Evolutionary conservation across 2,329 filamentous ascomycete species (phyloP), one percentile per base, ranked within the genome.

Genomic region (Talaromyces sp.): DNA sequence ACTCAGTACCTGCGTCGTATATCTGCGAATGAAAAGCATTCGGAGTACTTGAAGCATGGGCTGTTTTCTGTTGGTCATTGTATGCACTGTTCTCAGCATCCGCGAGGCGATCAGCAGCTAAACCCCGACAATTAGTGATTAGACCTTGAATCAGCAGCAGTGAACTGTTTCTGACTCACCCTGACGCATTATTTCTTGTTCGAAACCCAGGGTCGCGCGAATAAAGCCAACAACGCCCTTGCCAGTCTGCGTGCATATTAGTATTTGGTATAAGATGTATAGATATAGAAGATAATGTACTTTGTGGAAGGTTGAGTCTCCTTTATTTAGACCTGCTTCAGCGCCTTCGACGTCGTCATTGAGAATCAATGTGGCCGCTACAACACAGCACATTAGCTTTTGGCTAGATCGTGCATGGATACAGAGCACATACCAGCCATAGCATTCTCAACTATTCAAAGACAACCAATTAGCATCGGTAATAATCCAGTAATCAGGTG

Each of bases 291-390:
- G 32, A n/a, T 10, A 17, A 51, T 71, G 61, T 69, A 86, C 84
- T 77, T 86, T 85, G 75, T 99, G 94, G 71, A 95, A 97, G n/a
- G 90, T 85, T 6, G 92, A 96, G 66, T 84, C 83, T 51, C 89
- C 88, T 65, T 88, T 83, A 56, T 83, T 83, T 38, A 96, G 81
- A 48, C 86, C 85, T 62, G 81, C 80, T 76, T 95, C 90, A 6
- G 94, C 94, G 43, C 85, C 87, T 38, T 91, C 89, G 62, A 97
- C 88, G 75, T 97, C 91, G 75, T 96, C 92, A 70, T 94, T 88
- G 81, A 96, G 88, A 67, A 96, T 90, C 60, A 90, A 79, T 9
- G 83, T 81, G 4, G 88, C 85, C 43, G 89, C 88, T 72, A 70
- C 21, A 46, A 8, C 21, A 73, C 14, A 58, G n/a, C 19, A 24